Base-by-base conservation (phyloP, 179 eudicot species). In the Silene coronaria region DNA sequence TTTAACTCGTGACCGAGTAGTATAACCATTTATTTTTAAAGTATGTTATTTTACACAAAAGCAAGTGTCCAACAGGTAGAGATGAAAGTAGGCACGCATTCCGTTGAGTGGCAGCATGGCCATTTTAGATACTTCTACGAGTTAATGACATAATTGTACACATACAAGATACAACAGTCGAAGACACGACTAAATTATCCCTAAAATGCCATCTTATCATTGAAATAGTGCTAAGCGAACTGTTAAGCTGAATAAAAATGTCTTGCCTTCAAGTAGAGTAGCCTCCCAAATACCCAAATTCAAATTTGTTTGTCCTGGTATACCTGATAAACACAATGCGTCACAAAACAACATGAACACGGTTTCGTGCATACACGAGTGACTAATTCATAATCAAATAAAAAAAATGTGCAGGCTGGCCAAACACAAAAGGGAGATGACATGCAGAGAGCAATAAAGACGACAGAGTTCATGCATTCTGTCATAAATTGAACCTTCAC, bases 381-480 rank as follows among this genome's bases (percentile, higher is more conserved):
- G 57, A 51, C 57, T 51, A 51, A 12, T 51, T 51, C 57, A 51
- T 14, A 51, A 13, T 51, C n/a, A n/a, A 51, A 3, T 51, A 13
- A n/a, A 17, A 53, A 53, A 16, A 70, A 65, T 67, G 22, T 60
- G 80, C 77, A 80, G 83, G 66, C 34, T 5, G 75, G 71, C 30
- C 65, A 64, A 71, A 69, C 76, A 73, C 70, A 67, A 3, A 36
- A 76, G 4, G 71, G 34, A 65, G 71, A 59, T 26, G 78, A 80
- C 67, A 67, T 70, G 24, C 79, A 76, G 0, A 67, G 42, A 70
- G 80, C 80, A 5, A 60, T 51, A n/a, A n/a, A n/a, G n/a, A n/a
- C n/a, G n/a, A n/a, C n/a, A 1, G 78, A 79, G 12, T 77, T 71
- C 77, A 75, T 84, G 69, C 77, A 65, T 68, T 80, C 79, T 1